Base-by-base conservation (phyloP, 306 rosid species). In the Cucurbita moschata region DNA sequence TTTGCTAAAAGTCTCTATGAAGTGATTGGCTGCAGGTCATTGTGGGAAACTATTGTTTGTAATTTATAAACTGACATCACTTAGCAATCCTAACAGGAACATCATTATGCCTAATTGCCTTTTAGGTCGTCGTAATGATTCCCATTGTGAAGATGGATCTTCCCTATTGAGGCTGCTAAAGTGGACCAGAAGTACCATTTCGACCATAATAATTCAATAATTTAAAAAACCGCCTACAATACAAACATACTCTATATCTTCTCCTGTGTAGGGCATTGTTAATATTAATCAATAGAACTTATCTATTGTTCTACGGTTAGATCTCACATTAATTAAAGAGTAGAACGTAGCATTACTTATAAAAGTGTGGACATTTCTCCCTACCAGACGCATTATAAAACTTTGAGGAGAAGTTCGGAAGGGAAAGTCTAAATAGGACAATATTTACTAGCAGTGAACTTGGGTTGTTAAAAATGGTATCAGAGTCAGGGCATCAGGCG, bases 111-210 rank as follows among this genome's bases (percentile, higher is more conserved):
- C 73, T 39, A 44, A 55, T 57, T 67, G 74, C 64, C 71, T 72
- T 75, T 44, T 55, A 46, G 44, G 75, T 46, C 35, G 13, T 56
- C 13, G 42, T 51, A 51, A 40, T 42, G 37, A 72, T 39, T 43
- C 77, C 87, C 83, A 82, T 85, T 79, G 59, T 38, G 81, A 82
- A 82, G 69, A 86, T 79, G 83, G 77, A 76, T 69, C 76, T 80
- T 71, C 73, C 67, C 82, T 76, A 61, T 73, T 69, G 56, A 60
- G 79, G 79, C 77, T 77, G 83, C 82, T 75, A 76, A 23, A 73
- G 42, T 19, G 56, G 62, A 49, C 77, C 79, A 77, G 11, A 18
- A 78, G 77, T 60, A 72, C 60, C 39, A 67, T 74, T 57, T 74
- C 18, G n/a, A 79, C 71, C 66, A 56, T 77, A 19, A 42, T 10